A percentile compares a stretch with the other conserved stretches of the same genome.
Conservation (phyloP, 2,329 filamentous ascomycete genomes). For the Cylindrodendrum hubeiense region DNA sequence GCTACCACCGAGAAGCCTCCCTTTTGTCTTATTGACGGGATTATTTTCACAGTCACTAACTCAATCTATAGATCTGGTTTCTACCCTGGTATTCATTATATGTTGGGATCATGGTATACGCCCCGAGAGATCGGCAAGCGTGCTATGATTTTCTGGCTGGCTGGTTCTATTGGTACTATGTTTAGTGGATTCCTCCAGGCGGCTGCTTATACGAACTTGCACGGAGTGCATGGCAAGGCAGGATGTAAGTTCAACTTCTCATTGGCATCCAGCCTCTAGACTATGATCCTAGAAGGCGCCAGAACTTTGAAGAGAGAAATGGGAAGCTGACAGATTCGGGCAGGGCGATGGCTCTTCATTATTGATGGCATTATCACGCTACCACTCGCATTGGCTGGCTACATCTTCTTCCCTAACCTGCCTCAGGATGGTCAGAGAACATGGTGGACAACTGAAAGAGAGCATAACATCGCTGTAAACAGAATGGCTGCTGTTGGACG, state of each 20-base stretch:
- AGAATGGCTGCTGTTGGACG: constrained; percentile 32
- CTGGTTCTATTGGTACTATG: constrained; percentile 29
- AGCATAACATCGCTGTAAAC: constrained; percentile 24
- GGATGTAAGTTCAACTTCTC: constrained; percentile 27
- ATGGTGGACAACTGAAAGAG: constrained; percentile 35
- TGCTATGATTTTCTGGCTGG: constrained; percentile 37
- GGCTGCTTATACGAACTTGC: constrained; percentile 30
- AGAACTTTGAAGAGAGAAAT: background rate
- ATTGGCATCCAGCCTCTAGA: background rate
- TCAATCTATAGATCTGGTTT: constrained; percentile 18
- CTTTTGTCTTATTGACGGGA: background rate
- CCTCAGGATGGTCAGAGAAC: constrained; percentile 33
- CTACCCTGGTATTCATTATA: constrained; percentile 35
- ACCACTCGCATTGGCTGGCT: constrained; percentile 27
- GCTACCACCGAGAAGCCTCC: background rate
- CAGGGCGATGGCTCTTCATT: constrained; percentile 36
- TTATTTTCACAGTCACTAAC: background rate
- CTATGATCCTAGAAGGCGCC: background rate
- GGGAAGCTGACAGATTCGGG: background rate
- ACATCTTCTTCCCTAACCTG: constrained; percentile 33
- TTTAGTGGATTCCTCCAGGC: constrained; percentile 34
- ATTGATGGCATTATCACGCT: constrained; percentile 35
- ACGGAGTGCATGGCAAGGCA: constrained; percentile 29
- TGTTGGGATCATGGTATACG: constrained; percentile 41
- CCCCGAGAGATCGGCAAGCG: constrained; percentile 37